phyloP scores from a whole-genome alignment of 805 yeast species.

The Saturnispora diversa region DNA sequence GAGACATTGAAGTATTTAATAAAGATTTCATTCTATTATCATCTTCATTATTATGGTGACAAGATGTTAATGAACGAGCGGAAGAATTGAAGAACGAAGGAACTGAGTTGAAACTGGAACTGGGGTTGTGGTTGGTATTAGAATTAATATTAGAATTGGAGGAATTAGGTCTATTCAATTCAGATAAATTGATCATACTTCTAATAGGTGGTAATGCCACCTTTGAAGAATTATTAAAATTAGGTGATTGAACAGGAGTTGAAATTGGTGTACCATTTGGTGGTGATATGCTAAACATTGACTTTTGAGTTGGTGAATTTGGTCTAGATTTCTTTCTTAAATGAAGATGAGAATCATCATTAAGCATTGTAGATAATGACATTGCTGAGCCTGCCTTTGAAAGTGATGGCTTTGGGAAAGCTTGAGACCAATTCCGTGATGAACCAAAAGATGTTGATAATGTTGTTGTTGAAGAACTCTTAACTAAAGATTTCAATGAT shows the following conservation, averaged over 20 bases:
- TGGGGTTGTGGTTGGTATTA: neutral
- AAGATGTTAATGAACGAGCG: constrained; percentile 15
- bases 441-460: constrained; percentile 18
- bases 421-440: constrained; percentile 8
- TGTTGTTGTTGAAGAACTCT: constrained; percentile 25
- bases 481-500: constrained; percentile 24
- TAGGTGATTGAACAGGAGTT: constrained; percentile 34
- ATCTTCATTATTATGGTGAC: constrained; percentile 19
- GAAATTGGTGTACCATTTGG: constrained; percentile 29
- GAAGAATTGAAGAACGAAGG: too few species aligned
- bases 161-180: constrained; percentile 4
- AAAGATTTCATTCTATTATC: constrained; percentile 26
- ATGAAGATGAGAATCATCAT: constrained; percentile 16
- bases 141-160: too few species aligned
- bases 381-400: constrained; percentile 23
- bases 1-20: constrained; percentile 22
- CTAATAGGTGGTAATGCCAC: constrained; percentile 30
- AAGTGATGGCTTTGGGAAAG: constrained; percentile 18
- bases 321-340: constrained; percentile 35
- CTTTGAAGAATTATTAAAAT: constrained; percentile 24
- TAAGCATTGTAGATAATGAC: constrained; percentile 12
- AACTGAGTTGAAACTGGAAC: too few species aligned
- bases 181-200: constrained; percentile 21
- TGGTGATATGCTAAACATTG: constrained; percentile 28
- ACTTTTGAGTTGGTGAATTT: constrained; percentile 12